Evolutionary conservation across 2,329 filamentous ascomycete species (phyloP).

Genomic region (Pezicula carpinea): DNA sequence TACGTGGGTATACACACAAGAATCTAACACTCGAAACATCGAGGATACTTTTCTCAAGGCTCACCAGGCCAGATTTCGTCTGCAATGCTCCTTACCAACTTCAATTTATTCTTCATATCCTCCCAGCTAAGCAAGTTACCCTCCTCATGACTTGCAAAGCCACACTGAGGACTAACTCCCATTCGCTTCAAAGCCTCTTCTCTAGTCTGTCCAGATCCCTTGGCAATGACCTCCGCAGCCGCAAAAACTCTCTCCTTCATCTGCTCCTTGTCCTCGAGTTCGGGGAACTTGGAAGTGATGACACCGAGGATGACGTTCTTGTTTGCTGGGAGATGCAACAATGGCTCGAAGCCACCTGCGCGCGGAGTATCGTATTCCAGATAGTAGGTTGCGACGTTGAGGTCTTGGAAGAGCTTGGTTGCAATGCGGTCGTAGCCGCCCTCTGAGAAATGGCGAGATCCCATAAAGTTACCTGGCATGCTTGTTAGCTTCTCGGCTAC

Average conservation of each 20-base stretch:
- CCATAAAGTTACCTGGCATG: conserved; percentile 52
- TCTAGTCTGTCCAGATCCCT: conserved; percentile 58
- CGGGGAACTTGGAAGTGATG: conserved; percentile 59
- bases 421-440: conserved; percentile 66
- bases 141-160: conserved; percentile 62
- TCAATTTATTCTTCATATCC: conserved; percentile 71
- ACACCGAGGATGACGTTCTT: conserved; percentile 65
- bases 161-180: conserved; percentile 67
- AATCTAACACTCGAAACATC: no score
- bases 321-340: conserved; percentile 54
- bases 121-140: conserved; percentile 68
- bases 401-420: conserved; percentile 58
- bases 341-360: conserved; percentile 61
- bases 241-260: conserved; percentile 55
- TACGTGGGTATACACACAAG: no score
- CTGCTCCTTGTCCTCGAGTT: conserved; percentile 60
- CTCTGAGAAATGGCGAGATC: conserved; percentile 62
- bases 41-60: conserved; percentile 1
- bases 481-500: not conserved
- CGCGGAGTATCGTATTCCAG: conserved; percentile 65
- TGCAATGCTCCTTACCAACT: conserved; percentile 66
- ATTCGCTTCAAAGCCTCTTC: conserved; percentile 68
- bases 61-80: conserved; percentile 61
- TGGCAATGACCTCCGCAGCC: conserved; percentile 66
- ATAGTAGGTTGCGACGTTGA: conserved; percentile 64